Base-by-base conservation (phyloP, 306 rosid genomes). In the Ormosia semicastrata region DNA sequence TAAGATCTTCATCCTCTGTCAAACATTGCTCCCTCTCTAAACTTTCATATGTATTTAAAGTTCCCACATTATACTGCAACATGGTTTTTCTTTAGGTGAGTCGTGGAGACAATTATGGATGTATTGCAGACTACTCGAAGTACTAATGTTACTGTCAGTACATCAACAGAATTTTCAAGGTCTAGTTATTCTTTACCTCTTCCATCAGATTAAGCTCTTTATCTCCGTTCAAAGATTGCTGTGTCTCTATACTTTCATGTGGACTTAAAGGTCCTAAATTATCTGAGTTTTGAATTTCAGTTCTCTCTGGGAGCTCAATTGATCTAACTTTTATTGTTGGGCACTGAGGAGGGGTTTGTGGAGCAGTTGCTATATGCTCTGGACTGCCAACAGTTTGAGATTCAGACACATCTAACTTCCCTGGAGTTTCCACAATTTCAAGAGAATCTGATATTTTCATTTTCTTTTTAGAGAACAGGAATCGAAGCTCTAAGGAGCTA, bases 341-440 rank as follows among this genome's bases (percentile, higher is more conserved):
- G 73, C 65, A 49, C 59, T 43, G 90, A 29, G 84, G 82, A 36
- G 94, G 94, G 66, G 91, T 95, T 54, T 66, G 85, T 15, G 97
- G 98, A 83, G 91, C 89, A 67, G 87, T 80, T 76, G 60, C 81
- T 3, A 49, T 56, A 66, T 79, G 85, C 83, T 76, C 89, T 8
- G 57, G 59, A 77, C 73, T 36, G 68, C 40, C 82, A 56, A 73
- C 78, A 78, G 68, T 73, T 40, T 43, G 89, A 78, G 89, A 84
- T 60, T 84, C 84, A 14, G 50, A 7, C 36, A 58, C 66, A 58
- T 73, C 82, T 58, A 85, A 70, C 30, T 77, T 82, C 66, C 33
- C 79, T 34, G 60, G 84, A 40, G 77, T 78, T 58, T 62, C 85
- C 78, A 66, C 77, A 65, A 69, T 70, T 69, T 66, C 24, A 33